A percentile compares a stretch with the other conserved stretches of the same genome.
Evolutionary conservation across 306 rosid genomes (phyloP).

Genomic region (Morella rubra): DNA sequence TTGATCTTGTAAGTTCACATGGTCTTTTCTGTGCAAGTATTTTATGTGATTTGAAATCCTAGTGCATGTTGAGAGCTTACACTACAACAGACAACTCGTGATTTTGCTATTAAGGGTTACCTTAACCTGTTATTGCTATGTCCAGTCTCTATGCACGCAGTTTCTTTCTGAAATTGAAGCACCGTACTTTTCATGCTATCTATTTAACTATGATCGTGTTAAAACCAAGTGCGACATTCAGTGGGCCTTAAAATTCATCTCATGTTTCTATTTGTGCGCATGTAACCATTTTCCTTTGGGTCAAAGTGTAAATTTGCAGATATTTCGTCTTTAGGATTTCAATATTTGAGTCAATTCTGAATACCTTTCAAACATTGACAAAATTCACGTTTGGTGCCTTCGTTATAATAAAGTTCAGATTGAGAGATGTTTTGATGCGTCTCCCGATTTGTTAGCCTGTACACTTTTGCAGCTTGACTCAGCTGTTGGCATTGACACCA

Average conservation of each 20-base stretch:
- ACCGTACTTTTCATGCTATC: neutral
- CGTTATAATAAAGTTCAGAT: no score
- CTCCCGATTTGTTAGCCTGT: neutral
- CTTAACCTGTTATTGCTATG: neutral
- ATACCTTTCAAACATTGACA: no score
- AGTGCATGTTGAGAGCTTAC: neutral
- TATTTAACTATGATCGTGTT: neutral
- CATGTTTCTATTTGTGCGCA: neutral
- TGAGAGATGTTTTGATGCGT: neutral
- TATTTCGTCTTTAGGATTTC: no score
- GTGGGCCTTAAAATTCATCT: neutral
- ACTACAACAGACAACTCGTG: neutral
- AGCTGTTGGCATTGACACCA: neutral
- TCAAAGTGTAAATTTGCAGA: neutral
- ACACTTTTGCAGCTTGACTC: neutral
- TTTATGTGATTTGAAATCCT: conserved; percentile 13
- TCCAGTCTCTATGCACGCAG: neutral
- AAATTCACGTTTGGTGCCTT: no score
- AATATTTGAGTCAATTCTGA: no score
- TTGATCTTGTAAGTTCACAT: conserved; percentile 63
- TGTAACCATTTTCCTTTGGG: no score
- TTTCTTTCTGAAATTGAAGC: neutral
- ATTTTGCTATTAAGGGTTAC: neutral
- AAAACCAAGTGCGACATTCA: neutral
- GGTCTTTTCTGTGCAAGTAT: neutral